Conservation (phyloP, 345 rosid species). For the Eucalyptus rudis region DNA sequence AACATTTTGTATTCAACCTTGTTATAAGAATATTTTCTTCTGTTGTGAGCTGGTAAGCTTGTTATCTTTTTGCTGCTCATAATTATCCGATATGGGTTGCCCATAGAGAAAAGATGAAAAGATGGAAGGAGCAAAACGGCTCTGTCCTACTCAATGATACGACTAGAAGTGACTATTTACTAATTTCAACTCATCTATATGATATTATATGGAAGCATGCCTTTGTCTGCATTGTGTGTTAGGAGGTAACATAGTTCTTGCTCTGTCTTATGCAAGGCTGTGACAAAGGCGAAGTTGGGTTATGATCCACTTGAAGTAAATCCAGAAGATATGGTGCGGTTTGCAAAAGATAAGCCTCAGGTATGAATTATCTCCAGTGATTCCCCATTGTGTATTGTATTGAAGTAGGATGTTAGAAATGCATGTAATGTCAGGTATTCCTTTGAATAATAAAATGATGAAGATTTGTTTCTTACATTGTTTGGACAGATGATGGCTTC, state of each 20-base stretch:
- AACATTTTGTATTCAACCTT: neutral
- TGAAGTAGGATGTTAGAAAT: neutral
- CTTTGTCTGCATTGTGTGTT: neutral
- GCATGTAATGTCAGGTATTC: neutral
- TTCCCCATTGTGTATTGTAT: neutral
- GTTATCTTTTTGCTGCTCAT: neutral
- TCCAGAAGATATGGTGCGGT: slow-evolving; percentile 98
- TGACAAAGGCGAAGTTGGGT: slow-evolving; percentile 92
- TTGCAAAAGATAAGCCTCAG: slow-evolving; percentile 94
- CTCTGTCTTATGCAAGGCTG: slow-evolving; percentile 48
- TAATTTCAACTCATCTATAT: neutral
- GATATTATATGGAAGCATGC: neutral
- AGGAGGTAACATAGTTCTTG: neutral
- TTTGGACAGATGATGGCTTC: slow-evolving; percentile 93
- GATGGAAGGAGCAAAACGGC: neutral
- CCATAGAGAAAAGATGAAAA: neutral
- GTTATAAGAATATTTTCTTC: neutral
- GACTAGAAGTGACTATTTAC: neutral
- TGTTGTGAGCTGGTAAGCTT: neutral
- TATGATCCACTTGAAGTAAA: slow-evolving; percentile 96
- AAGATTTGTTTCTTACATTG: neutral
- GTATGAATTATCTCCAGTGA: slow-evolving; percentile 13
- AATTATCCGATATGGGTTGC: neutral
- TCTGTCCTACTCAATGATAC: neutral
- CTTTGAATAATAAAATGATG: neutral